Percentiles rank a stretch among this genome's conserved stretches.
These are phyloP conservation scores for Sequoia sempervirens DNA, from an alignment of 75 land plant genomes.

Conservation along the genomic window DNA sequence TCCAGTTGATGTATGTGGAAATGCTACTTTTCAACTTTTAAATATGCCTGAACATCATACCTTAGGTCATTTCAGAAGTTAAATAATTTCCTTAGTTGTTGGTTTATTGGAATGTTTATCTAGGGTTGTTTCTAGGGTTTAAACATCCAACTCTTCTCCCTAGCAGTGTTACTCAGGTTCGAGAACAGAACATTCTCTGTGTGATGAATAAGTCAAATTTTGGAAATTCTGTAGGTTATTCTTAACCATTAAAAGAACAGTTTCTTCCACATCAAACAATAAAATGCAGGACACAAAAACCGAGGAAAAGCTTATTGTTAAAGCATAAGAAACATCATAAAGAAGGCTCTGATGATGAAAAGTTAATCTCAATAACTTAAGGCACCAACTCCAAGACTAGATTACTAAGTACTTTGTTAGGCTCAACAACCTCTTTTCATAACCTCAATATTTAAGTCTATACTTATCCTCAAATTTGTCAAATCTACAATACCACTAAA, in stretches of 20 bases:
- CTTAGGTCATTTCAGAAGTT: not conserved
- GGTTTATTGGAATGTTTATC: too few relatives aligned
- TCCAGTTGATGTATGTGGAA: not conserved
- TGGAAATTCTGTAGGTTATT: too few relatives aligned
- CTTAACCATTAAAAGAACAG: too few relatives aligned
- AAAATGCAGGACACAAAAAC: not conserved
- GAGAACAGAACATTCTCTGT: not conserved
- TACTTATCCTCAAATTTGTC: too few relatives aligned
- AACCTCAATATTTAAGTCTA: too few relatives aligned
- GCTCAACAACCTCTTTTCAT: not conserved
- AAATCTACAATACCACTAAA: too few relatives aligned
- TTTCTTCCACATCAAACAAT: not conserved
- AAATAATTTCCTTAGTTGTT: too few relatives aligned
- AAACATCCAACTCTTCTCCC: not conserved
- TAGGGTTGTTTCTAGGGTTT: not conserved
- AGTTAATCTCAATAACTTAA: not conserved
- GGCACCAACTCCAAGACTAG: not conserved
- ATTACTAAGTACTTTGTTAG: too few relatives aligned
- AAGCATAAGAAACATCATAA: not conserved
- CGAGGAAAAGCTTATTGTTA: not conserved
- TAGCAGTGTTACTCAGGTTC: not conserved
- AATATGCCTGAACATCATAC: not conserved
- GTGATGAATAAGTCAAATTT: not conserved
- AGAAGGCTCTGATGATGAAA: not conserved
- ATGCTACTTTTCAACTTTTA: not conserved